phyloP scores from a whole-genome alignment of 2,329 filamentous ascomycete species.

The Cladophialophora chaetospira region DNA sequence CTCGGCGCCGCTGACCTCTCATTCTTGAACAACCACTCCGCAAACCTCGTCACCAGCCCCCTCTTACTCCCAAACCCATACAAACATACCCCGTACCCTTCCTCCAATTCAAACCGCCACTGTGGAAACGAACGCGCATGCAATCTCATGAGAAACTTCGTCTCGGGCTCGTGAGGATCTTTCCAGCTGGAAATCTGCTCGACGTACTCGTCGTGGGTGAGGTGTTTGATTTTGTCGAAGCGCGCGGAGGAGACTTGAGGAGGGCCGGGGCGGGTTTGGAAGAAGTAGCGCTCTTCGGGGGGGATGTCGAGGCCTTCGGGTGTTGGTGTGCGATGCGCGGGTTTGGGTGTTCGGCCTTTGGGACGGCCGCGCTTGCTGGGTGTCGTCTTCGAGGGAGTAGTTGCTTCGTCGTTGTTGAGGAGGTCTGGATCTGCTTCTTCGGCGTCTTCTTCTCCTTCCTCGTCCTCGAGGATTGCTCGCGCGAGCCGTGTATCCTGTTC shows the following conservation, averaged over 20 bases:
- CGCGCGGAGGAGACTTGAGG: slow-evolving; percentile 86
- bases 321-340: slow-evolving; percentile 71
- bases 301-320: slow-evolving; percentile 81
- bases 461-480: slow-evolving; percentile 66
- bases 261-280: slow-evolving; percentile 80
- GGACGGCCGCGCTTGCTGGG: slow-evolving; percentile 61
- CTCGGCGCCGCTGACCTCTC: slow-evolving; percentile 40
- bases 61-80: slow-evolving; percentile 94
- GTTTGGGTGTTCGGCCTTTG: slow-evolving; percentile 58
- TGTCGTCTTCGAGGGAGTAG: slow-evolving; percentile 49
- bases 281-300: slow-evolving; percentile 89
- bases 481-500: slow-evolving; percentile 66
- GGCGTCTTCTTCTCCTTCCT: slow-evolving; percentile 39
- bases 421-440: slow-evolving; percentile 35
- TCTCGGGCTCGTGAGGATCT: slow-evolving; percentile 71
- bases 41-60: slow-evolving; percentile 72
- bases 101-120: slow-evolving; percentile 86
- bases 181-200: slow-evolving; percentile 62
- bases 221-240: slow-evolving; percentile 69
- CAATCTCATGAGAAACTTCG: slow-evolving; percentile 70
- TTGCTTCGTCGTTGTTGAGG: slow-evolving; percentile 36
- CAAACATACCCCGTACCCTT: slow-evolving; percentile 85
- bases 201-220: slow-evolving; percentile 93
- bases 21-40: slow-evolving; percentile 64
- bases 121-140: slow-evolving; percentile 84